Evolutionary conservation across 2,329 filamentous ascomycete species (phyloP), one percentile per base, ranked within the genome.

Genomic region (Alternaria conjuncta): DNA sequence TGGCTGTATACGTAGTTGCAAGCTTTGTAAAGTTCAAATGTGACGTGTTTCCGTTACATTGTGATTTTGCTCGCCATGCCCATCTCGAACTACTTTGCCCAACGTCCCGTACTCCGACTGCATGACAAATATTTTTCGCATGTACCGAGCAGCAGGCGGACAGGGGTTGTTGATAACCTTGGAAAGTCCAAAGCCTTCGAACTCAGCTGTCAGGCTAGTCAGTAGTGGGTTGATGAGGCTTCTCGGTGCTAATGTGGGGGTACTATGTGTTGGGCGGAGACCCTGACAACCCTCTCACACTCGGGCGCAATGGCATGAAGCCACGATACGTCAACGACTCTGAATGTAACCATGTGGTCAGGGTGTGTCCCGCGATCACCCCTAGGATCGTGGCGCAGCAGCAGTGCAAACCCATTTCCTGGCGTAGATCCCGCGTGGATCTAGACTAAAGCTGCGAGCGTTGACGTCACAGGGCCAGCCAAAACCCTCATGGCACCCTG

Each of bases 391-490:
- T 47, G 54, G 61, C 57, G 55, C 47, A 62, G 47, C 58, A 41
- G n/a, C 49, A 4, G 4, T 56, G 21, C 36, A 12, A 30, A 18
- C n/a, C 45, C 36, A 23, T 32, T 36, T 57, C 47, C 47, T 58
- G 36, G 60, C 36, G 61, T 21, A 57, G 57, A 64, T 64, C 57
- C 18, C 51, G 55, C 28, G 53, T 50, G 25, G 51, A 61, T 53
- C 45, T 56, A 44, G 46, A 56, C 41, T 23, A 51, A 51, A 36
- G 57, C 11, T 47, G 10, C 36, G 28, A 49, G 41, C 53, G 53
- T 57, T 61, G 61, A 64, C 43, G 61, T 64, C 61, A 64, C 61
- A 49, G 43, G 25, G n/a, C 51, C 43, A 21, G 53, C 53, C 57
- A 60, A 41, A 41, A n/a, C 6, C 23, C 50, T 54, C 25, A 56